Base-by-base conservation (phyloP, 1,139 yeast species). In the Candida albicans region DNA sequence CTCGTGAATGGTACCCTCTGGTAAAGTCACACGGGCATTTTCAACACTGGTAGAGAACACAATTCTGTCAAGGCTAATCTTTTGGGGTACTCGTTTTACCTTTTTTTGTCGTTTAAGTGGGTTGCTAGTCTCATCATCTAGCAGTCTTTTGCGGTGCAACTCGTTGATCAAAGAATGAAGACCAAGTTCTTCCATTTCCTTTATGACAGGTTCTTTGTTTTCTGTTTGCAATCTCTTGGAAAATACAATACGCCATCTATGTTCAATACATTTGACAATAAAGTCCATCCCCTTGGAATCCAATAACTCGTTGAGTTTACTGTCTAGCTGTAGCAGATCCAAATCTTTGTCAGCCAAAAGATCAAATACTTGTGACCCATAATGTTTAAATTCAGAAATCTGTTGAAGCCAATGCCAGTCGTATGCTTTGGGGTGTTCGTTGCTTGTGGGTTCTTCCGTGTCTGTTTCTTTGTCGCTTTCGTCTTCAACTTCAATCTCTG, bases 1-100 rank as follows among this genome's bases (percentile, higher is more conserved):
- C 49, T 86, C 82, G 59, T 87, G 91, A 57, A 79, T 87, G 0
- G 98, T 85, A 1, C 96, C 96, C 47, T 78, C 77, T 0, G 99
- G 98, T 12, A 93, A 74, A 43, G 75, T 75, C 13, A 93, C 81
- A 50, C 83, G 85, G 1, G 84, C 67, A 2, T 77, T 73, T 1
- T 91, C 76, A 79, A 86, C 77, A 8, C 84, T 65, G 53, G 81
- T 87, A 0, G 86, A 73, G 55, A 89, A 86, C 0, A 73, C 73
- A 10, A 87, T 64, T 10, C 80, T 72, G 18, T 79, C 82, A 10
- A 91, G 65, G 55, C 88, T 90, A 2, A 89, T 74, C 28, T 79
- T 64, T 42, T 69, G 67, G 0, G 93, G 95, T 31, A 58, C 57
- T 41, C 81, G 56, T 6, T 15, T 39, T 13, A 31, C 35, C 13